These are phyloP conservation scores for Penicillium psychrosexuale DNA, from an alignment of 2,329 filamentous ascomycete species.

Conservation along the genomic window DNA sequence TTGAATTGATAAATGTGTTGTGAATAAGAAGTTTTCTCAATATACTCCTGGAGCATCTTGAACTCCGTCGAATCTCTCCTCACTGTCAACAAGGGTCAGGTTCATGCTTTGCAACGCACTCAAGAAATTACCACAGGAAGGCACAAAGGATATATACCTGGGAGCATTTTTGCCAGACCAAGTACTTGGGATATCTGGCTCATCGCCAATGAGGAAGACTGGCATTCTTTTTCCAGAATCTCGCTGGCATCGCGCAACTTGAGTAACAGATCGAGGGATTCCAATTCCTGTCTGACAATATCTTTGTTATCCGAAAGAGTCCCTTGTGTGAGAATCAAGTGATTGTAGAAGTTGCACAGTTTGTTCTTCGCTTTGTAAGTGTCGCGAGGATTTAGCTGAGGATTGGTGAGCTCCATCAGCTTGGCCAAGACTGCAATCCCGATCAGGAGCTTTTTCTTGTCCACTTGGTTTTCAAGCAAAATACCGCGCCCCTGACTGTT, in stretches of 20 bases:
- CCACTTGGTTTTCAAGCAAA: too few species aligned
- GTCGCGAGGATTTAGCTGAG: not conserved
- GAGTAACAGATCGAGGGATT: not conserved
- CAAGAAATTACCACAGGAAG: not conserved
- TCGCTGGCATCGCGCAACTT: not conserved
- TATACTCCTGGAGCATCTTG: conserved; percentile 1
- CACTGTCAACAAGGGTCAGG: not conserved
- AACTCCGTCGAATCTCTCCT: not conserved
- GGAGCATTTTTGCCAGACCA: conserved; percentile 3
- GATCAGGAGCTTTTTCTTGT: not conserved
- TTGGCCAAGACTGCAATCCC: not conserved
- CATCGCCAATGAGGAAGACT: not conserved
- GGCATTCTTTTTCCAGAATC: not conserved
- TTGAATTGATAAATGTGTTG: not conserved
- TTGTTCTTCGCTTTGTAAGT: not conserved
- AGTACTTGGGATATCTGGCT: not conserved
- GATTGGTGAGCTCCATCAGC: not conserved
- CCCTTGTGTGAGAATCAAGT: not conserved
- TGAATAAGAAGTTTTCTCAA: not conserved
- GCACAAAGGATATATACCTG: not conserved
- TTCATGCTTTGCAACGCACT: not conserved
- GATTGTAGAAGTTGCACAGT: not conserved
- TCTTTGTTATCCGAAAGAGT: not conserved
- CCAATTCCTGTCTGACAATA: not conserved
- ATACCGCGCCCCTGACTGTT: not conserved